A percentile compares a stretch with the other conserved stretches of the same genome.
These are phyloP conservation scores for Blastobotrys mokoenaii DNA, from an alignment of 805 yeast species.

Conservation along the genomic window DNA sequence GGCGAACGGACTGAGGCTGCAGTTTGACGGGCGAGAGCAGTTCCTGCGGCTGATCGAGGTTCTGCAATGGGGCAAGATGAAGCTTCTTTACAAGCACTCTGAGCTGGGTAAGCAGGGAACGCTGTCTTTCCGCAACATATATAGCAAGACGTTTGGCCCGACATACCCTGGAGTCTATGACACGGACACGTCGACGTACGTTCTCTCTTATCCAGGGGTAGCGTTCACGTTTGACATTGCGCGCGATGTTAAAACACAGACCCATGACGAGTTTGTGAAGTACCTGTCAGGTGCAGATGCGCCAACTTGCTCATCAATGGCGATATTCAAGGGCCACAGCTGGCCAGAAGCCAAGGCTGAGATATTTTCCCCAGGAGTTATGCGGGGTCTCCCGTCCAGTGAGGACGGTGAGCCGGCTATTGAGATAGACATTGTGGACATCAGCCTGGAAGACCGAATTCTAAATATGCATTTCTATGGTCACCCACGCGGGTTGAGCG, in stretches of 20 bases:
- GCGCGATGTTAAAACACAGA: conserved; percentile 4
- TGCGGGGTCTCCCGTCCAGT: background rate
- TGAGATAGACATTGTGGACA: conserved; percentile 7
- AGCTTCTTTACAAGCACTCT: conserved; percentile 16
- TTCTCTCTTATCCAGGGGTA: conserved; percentile 49
- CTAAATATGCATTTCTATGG: conserved; percentile 5
- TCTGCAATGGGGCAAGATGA: conserved; percentile 14
- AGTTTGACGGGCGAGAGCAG: conserved; percentile 20
- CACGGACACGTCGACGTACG: conserved; percentile 27
- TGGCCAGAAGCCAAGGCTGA: conserved; percentile 18
- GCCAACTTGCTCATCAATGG: conserved; percentile 16
- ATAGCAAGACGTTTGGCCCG: conserved; percentile 53
- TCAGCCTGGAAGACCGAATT: conserved; percentile 1
- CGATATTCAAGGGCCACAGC: conserved; percentile 18
- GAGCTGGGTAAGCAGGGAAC: conserved; percentile 15
- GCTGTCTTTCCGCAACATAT: conserved; percentile 35
- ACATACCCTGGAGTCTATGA: conserved; percentile 47
- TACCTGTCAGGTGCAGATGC: conserved; percentile 18
- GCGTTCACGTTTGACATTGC: conserved; percentile 39
- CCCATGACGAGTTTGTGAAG: conserved; percentile 24
- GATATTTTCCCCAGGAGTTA: conserved; percentile 7
- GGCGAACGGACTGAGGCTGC: conserved; percentile 19
- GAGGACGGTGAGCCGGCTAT: background rate
- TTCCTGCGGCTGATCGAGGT: conserved; percentile 19
- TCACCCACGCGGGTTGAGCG: conserved; percentile 6